phyloP scores from a whole-genome alignment of 2,329 filamentous ascomycete genomes.

The Podosphaera fusca region DNA sequence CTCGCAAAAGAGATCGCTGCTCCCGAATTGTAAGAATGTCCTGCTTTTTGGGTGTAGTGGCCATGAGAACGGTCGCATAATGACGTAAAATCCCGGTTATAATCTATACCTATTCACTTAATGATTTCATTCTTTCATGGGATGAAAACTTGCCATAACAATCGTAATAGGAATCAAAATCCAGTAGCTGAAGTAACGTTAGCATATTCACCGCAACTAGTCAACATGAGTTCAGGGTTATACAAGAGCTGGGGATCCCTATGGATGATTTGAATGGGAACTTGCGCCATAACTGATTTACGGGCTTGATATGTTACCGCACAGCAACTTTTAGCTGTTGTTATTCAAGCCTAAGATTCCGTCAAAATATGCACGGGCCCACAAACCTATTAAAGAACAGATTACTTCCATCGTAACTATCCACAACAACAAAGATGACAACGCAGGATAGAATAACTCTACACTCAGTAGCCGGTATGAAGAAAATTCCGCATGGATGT shows the following conservation, averaged over 20 bases:
- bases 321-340: too few species aligned
- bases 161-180: slow-evolving; percentile 92
- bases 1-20: slow-evolving; percentile 63
- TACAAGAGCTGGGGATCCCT: slow-evolving; percentile 96
- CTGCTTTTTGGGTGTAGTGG: slow-evolving; percentile 61
- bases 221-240: slow-evolving; percentile 17
- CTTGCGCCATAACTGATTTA: slow-evolving; percentile 46
- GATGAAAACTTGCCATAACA: slow-evolving; percentile 48
- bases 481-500: too few species aligned
- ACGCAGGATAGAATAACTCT: slow-evolving; percentile 14
- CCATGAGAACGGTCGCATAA: slow-evolving; percentile 83
- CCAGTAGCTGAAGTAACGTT: slow-evolving; percentile 54
- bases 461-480: slow-evolving; percentile 14
- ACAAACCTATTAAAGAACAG: background rate
- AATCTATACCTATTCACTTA: slow-evolving; percentile 29
- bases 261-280: slow-evolving; percentile 83
- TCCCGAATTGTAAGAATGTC: slow-evolving; percentile 58
- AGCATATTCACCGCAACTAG: slow-evolving; percentile 7
- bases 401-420: slow-evolving; percentile 1
- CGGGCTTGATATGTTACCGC: background rate
- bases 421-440: slow-evolving; percentile 10
- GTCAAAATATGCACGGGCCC: background rate
- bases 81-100: slow-evolving; percentile 88
- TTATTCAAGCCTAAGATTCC: too few species aligned
- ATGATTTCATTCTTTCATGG: background rate